Base-by-base conservation (phyloP, 2,329 filamentous ascomycete genomes). In the Fusarium graminum region DNA sequence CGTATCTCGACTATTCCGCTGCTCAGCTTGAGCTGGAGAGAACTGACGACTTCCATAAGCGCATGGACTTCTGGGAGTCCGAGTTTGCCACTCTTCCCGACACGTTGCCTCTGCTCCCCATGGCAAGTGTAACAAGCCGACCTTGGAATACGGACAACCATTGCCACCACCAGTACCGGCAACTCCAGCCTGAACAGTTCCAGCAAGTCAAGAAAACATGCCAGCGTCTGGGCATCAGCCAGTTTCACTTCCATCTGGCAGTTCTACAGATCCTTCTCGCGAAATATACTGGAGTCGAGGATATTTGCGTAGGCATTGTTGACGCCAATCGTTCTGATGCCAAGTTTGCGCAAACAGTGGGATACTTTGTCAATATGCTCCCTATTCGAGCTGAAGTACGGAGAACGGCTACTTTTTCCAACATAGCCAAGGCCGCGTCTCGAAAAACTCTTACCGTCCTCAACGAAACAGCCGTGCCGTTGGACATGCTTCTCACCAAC, bases 301-400 rank as follows among this genome's bases (percentile, higher is more conserved):
- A 61, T 4, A 29, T 58, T 6, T 60, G 45, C 1, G 40, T 62
- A 3, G 59, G 54, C 2, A 62, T 62, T 4, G 59, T 38, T 0
- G 59, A 62, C 6, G 55, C 59, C 13, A 62, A 62, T 1, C 59
- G 59, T 0, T 19, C 17, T 0, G 44, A 59, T 1, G 12, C 32
- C 8, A 34, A 30, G 7, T 62, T 60, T 11, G 16, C 38, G 7
- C 9, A 26, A 1, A 62, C 36, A 3, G n/a, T 60, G 5, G 59
- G 59, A 9, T 59, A 47, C 29, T 62, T 62, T 8, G 8, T 62
- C 3, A 62, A 62, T 19, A 30, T 60, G 1, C 47, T 62, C 3
- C 47, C 55, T 7, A 8, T 62, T 1, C 59, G 47, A 7, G 19
- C 22, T 7, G 7, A 4, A 3, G 19, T 29, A 5, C 13, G 10